Percentiles rank a stretch among this genome's conserved stretches.
These are phyloP conservation scores for Penicillium turbatum DNA, from an alignment of 495 filamentous ascomycete genomes.

Conservation along the genomic window DNA sequence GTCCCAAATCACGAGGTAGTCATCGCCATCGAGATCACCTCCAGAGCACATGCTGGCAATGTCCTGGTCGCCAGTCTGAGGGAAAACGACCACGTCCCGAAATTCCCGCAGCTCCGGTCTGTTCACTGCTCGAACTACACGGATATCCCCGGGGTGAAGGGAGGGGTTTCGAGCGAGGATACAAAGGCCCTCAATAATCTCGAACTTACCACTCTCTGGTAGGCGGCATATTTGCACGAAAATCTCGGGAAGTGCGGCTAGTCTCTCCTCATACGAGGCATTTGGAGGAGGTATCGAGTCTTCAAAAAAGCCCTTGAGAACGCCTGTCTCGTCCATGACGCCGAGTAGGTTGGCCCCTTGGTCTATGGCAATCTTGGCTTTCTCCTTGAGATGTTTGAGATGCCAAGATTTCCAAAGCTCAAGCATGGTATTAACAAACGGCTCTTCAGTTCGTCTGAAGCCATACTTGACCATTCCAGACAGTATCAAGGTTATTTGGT, in stretches of 20 bases:
- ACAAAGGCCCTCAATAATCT: slow-evolving; percentile 72
- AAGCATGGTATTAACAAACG: slow-evolving; percentile 73
- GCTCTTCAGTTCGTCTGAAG: slow-evolving; percentile 72
- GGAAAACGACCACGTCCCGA: slow-evolving; percentile 80
- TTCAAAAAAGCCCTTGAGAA: slow-evolving; percentile 63
- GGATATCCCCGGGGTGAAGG: slow-evolving; percentile 88
- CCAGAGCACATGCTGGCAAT: slow-evolving; percentile 92
- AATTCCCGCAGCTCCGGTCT: slow-evolving; percentile 67
- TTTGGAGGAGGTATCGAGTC: slow-evolving; percentile 19
- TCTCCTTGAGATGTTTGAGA: slow-evolving; percentile 83
- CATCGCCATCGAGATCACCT: slow-evolving; percentile 93
- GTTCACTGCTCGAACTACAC: slow-evolving; percentile 82
- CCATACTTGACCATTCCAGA: slow-evolving; percentile 72
- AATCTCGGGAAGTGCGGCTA: slow-evolving; percentile 69
- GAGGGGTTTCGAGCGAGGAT: slow-evolving; percentile 89
- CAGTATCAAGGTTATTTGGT: slow-evolving; percentile 69
- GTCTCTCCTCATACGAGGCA: slow-evolving; percentile 30
- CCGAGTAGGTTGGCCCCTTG: slow-evolving; percentile 86
- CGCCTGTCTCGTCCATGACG: slow-evolving; percentile 77
- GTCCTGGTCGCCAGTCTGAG: slow-evolving; percentile 76
- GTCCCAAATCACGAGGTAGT: slow-evolving; percentile 95
- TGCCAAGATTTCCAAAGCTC: slow-evolving; percentile 79
- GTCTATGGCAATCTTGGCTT: slow-evolving; percentile 78
- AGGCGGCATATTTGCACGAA: slow-evolving; percentile 72
- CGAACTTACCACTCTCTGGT: slow-evolving; percentile 47